Evolutionary conservation across 306 rosid species (phyloP).

Genomic region (Sechiopsis laciniata): DNA sequence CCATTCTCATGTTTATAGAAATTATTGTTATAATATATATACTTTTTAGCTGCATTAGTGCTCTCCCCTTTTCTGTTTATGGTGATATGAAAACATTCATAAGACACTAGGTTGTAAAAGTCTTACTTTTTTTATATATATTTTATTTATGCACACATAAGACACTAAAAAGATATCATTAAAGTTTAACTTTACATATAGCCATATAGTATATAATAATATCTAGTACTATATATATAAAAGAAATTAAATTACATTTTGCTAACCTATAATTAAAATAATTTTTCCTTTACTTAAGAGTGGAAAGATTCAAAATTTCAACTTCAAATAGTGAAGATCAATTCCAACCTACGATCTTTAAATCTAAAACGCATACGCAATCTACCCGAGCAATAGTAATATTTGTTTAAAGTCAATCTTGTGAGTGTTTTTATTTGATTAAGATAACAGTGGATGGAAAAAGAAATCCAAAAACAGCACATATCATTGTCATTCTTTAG

Average conservation of each 20-base stretch:
- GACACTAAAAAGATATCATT: not conserved
- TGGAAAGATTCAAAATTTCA: no score
- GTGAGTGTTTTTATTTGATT: no score
- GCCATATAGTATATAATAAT: not conserved
- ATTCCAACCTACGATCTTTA: no score
- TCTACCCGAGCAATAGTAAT: no score
- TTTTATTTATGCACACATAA: not conserved
- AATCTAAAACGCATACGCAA: no score
- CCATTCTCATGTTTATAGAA: not conserved
- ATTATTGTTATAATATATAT: not conserved
- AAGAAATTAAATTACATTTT: no score
- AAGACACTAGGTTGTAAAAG: not conserved
- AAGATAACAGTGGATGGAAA: constrained; percentile 10
- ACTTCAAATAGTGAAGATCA: no score
- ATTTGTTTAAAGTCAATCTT: no score
- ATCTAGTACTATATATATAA: not conserved
- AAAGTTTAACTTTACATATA: not conserved
- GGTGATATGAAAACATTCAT: constrained; percentile 1
- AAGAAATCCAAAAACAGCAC: not conserved
- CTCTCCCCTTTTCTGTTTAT: not conserved
- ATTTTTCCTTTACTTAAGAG: no score
- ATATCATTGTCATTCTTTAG: not conserved
- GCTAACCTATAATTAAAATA: no score
- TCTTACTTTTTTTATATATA: not conserved
- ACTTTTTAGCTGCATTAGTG: not conserved